Evolutionary conservation across 345 rosid genomes (phyloP).

Genomic region (Combretum micranthum): DNA sequence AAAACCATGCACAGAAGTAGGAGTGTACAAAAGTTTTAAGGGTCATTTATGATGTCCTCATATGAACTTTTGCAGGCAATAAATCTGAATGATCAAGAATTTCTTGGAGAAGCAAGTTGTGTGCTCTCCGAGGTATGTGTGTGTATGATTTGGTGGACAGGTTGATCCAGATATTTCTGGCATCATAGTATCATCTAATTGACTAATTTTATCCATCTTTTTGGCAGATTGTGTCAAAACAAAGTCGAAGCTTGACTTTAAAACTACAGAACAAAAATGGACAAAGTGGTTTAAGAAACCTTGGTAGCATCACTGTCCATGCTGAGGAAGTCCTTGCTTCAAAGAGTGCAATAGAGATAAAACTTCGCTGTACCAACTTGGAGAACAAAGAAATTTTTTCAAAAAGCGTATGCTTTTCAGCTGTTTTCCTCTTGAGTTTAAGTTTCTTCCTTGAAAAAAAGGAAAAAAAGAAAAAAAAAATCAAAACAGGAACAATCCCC

Average conservation of each 20-base stretch:
- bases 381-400: conserved; percentile 74
- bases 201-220: background rate
- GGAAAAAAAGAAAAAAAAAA: no score
- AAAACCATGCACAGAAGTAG: no score
- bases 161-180: background rate
- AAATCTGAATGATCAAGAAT: conserved; percentile 15
- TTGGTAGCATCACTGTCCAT: conserved; percentile 54
- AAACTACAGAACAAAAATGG: conserved; percentile 35
- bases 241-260: conserved; percentile 39
- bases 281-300: conserved; percentile 26
- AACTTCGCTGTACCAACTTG: conserved; percentile 43
- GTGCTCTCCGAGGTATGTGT: background rate
- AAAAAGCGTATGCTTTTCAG: conserved; percentile 49
- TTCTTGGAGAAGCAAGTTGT: conserved; percentile 4
- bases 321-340: conserved; percentile 71
- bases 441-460: background rate
- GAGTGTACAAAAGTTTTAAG: no score
- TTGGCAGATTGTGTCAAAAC: conserved; percentile 61
- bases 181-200: background rate
- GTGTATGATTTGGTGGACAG: background rate
- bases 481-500: no score
- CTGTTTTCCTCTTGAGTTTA: background rate
- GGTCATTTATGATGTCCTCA: no score
- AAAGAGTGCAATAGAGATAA: conserved; percentile 48
- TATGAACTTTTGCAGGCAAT: conserved; percentile 3